Evolutionary conservation across 139 green algal genomes (phyloP), one percentile per base, ranked within the genome.

Genomic region (Pycnococcus provasolii): DNA sequence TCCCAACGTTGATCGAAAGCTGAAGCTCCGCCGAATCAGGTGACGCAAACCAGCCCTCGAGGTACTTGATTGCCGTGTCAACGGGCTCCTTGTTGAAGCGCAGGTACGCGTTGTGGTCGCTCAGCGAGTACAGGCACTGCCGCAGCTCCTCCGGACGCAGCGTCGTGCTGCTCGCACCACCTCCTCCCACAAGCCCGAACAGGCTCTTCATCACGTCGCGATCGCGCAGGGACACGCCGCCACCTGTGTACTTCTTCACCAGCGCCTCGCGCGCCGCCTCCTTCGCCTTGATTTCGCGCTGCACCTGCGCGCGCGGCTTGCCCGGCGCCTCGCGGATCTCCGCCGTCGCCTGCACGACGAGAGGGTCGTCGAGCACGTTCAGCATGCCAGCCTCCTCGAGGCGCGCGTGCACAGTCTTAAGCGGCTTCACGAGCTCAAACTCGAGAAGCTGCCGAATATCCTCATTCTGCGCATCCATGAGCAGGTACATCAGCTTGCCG

Each of bases 41-140:
- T 7, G 3, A 4, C 3, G 62, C 41, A 43, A 75, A 75, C 7
- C 43, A 51, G 26, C 51, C 26, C 2, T 67, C 37, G 55, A 91
- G 72, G 66, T 79, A 85, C 2, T 15, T 58, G 8, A 90, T 83
- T 78, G 88, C 85, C 58, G 77, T 70, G 72, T 91, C 86, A 0
- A 92, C 76, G 13, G 89, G 89, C 78, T 92, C 87, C 15, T 85
- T 78, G 79, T 94, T 95, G 77, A 92, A 96, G 0, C 88, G 70
- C 67, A 96, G 83, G 83, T 85, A 97, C 26, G 75, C 79, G 83
- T 95, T 95, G 83, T 96, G 94, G 81, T 97, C 91, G 37, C 68
- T 72, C 60, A 95, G 85, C 65, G 79, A 88, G 84, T 96, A 96
- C 9, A 97, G 74, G 75, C 81, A 89, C 41, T 64, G 70, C 64